Percentiles rank a stretch among this genome's conserved stretches.
Conservation (phyloP, 1,139 yeast genomes). For the Lizanozyma gosingica region DNA sequence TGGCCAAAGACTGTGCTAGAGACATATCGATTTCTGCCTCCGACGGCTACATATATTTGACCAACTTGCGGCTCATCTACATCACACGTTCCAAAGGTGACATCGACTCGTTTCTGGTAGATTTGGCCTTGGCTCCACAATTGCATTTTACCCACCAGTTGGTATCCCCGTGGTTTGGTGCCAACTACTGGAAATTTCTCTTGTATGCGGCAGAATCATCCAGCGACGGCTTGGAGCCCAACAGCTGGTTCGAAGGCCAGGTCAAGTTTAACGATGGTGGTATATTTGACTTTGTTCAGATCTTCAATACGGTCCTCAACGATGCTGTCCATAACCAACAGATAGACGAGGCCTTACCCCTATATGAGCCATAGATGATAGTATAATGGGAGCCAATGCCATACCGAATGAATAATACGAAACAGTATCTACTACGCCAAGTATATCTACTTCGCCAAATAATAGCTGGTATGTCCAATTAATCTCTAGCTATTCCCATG, state of each 20-base stretch:
- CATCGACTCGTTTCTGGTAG: slow-evolving; percentile 25
- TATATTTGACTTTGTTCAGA: slow-evolving; percentile 26
- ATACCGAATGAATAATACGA: no score
- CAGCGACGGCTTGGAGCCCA: slow-evolving; percentile 37
- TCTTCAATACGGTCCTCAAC: slow-evolving; percentile 20
- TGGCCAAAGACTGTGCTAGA: slow-evolving; percentile 6
- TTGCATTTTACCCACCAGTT: slow-evolving; percentile 25
- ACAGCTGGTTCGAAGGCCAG: slow-evolving; percentile 29
- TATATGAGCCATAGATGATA: not conserved
- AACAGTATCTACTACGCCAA: no score
- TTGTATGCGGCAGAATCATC: slow-evolving; percentile 26
- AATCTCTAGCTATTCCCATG: no score
- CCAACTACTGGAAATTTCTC: slow-evolving; percentile 40
- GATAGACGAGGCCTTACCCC: slow-evolving; percentile 21
- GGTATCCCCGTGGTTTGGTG: slow-evolving; percentile 48
- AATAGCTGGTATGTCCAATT: no score
- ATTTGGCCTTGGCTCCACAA: slow-evolving; percentile 14
- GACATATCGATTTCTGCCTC: slow-evolving; percentile 18
- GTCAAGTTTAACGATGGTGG: slow-evolving; percentile 43
- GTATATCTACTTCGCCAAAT: no score
- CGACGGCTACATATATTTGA: slow-evolving; percentile 29
- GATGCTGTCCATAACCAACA: slow-evolving; percentile 27
- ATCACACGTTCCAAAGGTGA: slow-evolving; percentile 34
- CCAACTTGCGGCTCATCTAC: slow-evolving; percentile 27
- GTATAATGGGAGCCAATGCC: no score